phyloP scores from a whole-genome alignment of 352 stramenopile species.

The Phytophthora macrochlamydospora region DNA sequence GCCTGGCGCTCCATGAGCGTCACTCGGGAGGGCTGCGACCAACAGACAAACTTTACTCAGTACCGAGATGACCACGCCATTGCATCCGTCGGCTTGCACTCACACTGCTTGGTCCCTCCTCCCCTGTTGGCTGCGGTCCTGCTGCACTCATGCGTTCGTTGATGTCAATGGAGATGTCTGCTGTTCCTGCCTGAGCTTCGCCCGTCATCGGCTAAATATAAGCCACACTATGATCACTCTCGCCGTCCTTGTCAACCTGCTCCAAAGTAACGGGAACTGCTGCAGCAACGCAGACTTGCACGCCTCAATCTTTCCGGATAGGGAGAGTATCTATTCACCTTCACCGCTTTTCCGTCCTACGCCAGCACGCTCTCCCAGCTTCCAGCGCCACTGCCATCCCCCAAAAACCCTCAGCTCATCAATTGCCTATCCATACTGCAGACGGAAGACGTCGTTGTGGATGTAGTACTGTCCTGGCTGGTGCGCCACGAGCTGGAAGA shows the following conservation, averaged over 20 bases:
- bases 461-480: constrained; percentile 96
- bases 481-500: constrained; percentile 96
- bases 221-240: constrained; percentile 2
- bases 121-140: constrained; percentile 38
- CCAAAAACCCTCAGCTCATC: constrained; percentile 14
- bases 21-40: constrained; percentile 43
- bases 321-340: constrained; percentile 43
- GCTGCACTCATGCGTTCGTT: constrained; percentile 78
- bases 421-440: constrained; percentile 94
- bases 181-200: background rate
- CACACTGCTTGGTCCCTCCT: constrained; percentile 40
- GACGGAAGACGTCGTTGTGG: constrained; percentile 97
- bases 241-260: constrained; percentile 2
- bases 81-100: constrained; percentile 1
- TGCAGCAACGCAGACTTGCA: constrained; percentile 5
- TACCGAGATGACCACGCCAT: background rate
- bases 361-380: constrained; percentile 21
- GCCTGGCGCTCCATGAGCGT: constrained; percentile 78
- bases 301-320: constrained; percentile 2
- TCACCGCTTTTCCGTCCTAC: constrained; percentile 34
- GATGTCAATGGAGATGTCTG: background rate
- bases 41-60: constrained; percentile 6
- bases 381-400: constrained; percentile 26
- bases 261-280: constrained; percentile 9
- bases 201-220: constrained; percentile 33